Percentiles rank a stretch among this genome's conserved stretches.
phyloP scores from a whole-genome alignment of 805 yeast genomes.

The Wickerhamomyces hampshirensis region DNA sequence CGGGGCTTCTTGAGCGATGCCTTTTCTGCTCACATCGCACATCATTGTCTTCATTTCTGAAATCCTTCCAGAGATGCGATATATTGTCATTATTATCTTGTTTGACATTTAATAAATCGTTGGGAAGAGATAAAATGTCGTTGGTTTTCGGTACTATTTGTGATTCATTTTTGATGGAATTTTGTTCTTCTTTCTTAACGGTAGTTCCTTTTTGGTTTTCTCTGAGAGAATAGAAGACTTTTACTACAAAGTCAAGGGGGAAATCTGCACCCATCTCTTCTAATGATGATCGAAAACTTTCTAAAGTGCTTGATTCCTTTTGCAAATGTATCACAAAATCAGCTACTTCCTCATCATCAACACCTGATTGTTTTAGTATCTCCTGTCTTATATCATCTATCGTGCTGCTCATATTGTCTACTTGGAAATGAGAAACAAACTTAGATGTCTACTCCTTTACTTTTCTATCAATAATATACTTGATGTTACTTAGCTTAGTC shows the following conservation, averaged over 20 bases:
- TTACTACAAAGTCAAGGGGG: conserved; percentile 22
- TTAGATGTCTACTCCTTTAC: too few relatives aligned
- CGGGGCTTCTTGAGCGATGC: conserved; percentile 11
- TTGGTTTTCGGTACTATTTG: conserved; percentile 10
- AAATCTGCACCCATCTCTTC: conserved; percentile 41
- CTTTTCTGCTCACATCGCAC: conserved; percentile 1
- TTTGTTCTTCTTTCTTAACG: conserved; percentile 4
- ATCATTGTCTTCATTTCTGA: conserved; percentile 16
- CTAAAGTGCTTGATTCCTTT: conserved; percentile 25
- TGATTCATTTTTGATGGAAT: conserved; percentile 3
- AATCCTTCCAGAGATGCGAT: conserved; percentile 17
- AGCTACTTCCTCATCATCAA: conserved; percentile 40
- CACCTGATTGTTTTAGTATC: conserved; percentile 26
- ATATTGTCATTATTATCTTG: conserved; percentile 10
- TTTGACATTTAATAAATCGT: conserved; percentile 16
- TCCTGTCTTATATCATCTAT: conserved; percentile 9
- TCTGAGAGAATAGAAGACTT: conserved; percentile 10
- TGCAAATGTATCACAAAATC: conserved; percentile 41
- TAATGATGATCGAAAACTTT: conserved; percentile 33
- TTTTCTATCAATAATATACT: too few relatives aligned
- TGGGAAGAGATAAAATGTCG: conserved; percentile 16
- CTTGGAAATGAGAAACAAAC: too few relatives aligned
- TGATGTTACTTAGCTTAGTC: too few relatives aligned
- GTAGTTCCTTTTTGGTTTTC: conserved; percentile 7
- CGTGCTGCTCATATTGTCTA: background rate